A percentile compares a stretch with the other conserved stretches of the same genome.
Evolutionary conservation across 2,329 filamentous ascomycete genomes (phyloP).

Genomic region (Acrodontium crateriforme): DNA sequence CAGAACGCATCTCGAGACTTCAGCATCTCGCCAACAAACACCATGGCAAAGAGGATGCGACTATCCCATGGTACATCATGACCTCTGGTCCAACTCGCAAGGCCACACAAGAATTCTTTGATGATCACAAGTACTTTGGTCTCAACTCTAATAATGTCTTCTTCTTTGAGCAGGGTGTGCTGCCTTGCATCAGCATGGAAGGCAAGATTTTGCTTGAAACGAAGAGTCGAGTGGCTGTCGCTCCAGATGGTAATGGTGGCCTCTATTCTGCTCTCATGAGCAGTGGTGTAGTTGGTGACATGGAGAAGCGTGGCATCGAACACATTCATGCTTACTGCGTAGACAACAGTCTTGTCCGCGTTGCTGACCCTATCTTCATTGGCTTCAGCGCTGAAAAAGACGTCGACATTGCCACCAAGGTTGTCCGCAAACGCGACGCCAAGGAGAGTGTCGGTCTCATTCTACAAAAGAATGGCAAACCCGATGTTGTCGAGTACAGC

Average conservation of each 20-base stretch:
- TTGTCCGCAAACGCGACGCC: constrained; percentile 95
- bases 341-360: constrained; percentile 97
- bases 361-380: constrained; percentile 92
- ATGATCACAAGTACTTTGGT: constrained; percentile 82
- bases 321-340: constrained; percentile 98
- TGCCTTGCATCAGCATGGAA: constrained; percentile 94
- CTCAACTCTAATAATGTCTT: constrained; percentile 71
- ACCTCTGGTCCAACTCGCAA: constrained; percentile 86
- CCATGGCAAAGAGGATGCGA: constrained; percentile 44
- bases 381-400: constrained; percentile 79
- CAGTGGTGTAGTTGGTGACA: constrained; percentile 70
- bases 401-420: constrained; percentile 95
- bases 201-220: constrained; percentile 90
- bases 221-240: constrained; percentile 83
- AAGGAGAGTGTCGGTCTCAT: constrained; percentile 94
- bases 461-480: constrained; percentile 85
- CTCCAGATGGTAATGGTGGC: constrained; percentile 92
- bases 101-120: constrained; percentile 88
- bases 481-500: constrained; percentile 96
- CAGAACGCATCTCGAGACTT: constrained; percentile 78
- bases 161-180: constrained; percentile 92
- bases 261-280: constrained; percentile 84
- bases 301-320: constrained; percentile 77
- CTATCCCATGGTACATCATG: constrained; percentile 98
- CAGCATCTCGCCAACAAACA: constrained; percentile 67